phyloP scores from a whole-genome alignment of 2,329 filamentous ascomycete genomes.

The Trichophyton verrucosum region DNA sequence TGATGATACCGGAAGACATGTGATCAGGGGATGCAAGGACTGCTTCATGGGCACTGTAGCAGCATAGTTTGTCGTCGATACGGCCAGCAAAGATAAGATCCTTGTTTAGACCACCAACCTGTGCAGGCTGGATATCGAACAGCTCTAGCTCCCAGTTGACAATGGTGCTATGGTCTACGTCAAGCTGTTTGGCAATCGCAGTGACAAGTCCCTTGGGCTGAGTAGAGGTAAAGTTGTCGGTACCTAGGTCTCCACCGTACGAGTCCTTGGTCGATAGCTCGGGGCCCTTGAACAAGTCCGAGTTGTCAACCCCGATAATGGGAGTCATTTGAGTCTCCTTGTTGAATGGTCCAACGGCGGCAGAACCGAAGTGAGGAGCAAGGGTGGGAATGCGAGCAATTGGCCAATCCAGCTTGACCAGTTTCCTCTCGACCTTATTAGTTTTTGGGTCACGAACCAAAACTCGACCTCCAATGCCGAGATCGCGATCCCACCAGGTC shows the following conservation, averaged over 20 bases:
- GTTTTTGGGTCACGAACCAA: conserved; percentile 60
- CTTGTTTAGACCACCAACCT: conserved; percentile 70
- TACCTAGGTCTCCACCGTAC: conserved; percentile 23
- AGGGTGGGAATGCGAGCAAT: conserved; percentile 86
- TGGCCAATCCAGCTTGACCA: conserved; percentile 89
- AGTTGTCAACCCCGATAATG: conserved; percentile 77
- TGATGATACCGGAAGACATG: conserved; percentile 52
- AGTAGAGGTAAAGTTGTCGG: conserved; percentile 52
- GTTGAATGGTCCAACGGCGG: conserved; percentile 56
- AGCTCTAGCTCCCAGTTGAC: conserved; percentile 96
- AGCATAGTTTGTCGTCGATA: conserved; percentile 96
- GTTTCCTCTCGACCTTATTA: conserved; percentile 64
- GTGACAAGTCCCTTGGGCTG: conserved; percentile 78
- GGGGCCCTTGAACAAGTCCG: conserved; percentile 35
- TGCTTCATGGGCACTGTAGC: conserved; percentile 76
- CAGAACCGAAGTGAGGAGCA: conserved; percentile 83
- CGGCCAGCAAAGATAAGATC: conserved; percentile 92
- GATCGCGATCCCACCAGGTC: conserved; percentile 96
- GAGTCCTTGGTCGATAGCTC: conserved; percentile 10
- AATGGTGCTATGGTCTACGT: conserved; percentile 61
- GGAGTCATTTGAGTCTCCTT: conserved; percentile 88
- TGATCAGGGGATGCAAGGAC: conserved; percentile 55
- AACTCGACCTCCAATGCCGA: conserved; percentile 80
- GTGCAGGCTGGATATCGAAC: conserved; percentile 77
- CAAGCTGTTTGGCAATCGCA: conserved; percentile 67